Conservation (phyloP, 139 green algal species). For the Chlorella sp. region DNA sequence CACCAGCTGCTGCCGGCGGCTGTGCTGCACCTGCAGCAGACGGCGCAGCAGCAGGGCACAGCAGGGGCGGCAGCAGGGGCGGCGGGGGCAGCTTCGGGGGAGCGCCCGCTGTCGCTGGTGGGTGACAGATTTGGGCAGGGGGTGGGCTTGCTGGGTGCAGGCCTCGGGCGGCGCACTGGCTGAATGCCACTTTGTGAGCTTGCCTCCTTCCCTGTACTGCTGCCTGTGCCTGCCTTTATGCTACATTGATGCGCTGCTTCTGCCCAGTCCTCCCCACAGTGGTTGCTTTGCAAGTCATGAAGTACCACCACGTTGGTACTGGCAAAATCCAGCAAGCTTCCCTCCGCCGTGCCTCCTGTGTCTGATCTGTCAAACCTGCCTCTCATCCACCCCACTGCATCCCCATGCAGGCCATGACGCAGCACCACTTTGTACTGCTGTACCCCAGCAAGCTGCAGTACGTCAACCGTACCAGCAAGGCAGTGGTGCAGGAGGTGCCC, state of each 20-base stretch:
- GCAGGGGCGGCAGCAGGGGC: background rate
- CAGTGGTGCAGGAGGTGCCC: conserved; percentile 69
- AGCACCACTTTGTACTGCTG: conserved; percentile 85
- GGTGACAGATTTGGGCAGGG: background rate
- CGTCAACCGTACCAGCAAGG: conserved; percentile 73
- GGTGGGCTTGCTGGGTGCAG: background rate
- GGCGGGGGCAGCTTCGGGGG: background rate
- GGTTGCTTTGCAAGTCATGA: background rate
- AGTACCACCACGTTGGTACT: background rate
- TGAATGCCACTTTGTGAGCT: too few relatives aligned
- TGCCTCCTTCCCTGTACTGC: too few relatives aligned
- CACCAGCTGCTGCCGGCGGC: conserved; percentile 42
- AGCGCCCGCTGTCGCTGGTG: conserved; percentile 61
- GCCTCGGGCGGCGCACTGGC: background rate
- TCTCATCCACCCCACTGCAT: background rate
- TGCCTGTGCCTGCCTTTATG: too few relatives aligned
- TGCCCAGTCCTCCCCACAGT: background rate
- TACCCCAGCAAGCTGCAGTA: conserved; percentile 59
- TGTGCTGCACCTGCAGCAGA: conserved; percentile 4
- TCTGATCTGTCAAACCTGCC: background rate
- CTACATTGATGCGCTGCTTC: background rate
- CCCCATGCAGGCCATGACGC: conserved; percentile 64
- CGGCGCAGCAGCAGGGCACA: background rate
- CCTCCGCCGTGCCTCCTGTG: background rate
- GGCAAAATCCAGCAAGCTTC: background rate